Evolutionary conservation across 768 basidiomycete genomes (phyloP).

Genomic region (Candolleomyces efflorescens): DNA sequence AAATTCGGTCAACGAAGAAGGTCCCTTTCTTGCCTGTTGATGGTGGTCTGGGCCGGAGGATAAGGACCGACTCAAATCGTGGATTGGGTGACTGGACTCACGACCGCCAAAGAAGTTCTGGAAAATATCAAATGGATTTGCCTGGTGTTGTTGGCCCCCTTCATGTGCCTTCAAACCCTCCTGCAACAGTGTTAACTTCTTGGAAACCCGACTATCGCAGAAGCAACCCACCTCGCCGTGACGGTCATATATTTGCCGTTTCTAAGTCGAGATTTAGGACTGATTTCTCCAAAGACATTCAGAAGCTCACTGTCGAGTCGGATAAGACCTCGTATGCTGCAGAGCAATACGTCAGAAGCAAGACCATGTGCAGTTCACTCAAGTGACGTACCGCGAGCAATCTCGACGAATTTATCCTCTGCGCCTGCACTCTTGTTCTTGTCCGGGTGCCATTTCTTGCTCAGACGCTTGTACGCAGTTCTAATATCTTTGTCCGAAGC

Average conservation of each 20-base stretch:
- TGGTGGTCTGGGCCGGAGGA: conserved; percentile 33
- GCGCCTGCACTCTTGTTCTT: conserved; percentile 87
- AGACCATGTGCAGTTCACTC: not conserved
- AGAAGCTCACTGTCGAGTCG: conserved; percentile 59
- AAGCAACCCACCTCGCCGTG: conserved; percentile 69
- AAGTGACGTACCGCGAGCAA: conserved; percentile 69
- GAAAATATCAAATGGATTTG: conserved; percentile 95
- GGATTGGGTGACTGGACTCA: conserved; percentile 29
- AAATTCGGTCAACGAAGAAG: conserved; percentile 73
- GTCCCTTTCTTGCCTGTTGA: conserved; percentile 71
- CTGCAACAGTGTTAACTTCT: conserved; percentile 26
- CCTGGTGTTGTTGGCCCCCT: conserved; percentile 71
- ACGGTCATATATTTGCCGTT: conserved; percentile 90
- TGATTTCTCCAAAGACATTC: not conserved
- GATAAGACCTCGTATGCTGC: conserved; percentile 94
- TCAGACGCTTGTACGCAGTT: conserved; percentile 87
- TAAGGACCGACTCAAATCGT: not conserved
- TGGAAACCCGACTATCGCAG: not conserved
- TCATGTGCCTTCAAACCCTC: conserved; percentile 92
- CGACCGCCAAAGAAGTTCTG: conserved; percentile 87
- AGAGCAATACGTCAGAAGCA: conserved; percentile 2
- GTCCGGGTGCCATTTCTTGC: conserved; percentile 90
- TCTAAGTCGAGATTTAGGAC: conserved; percentile 40
- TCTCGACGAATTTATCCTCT: conserved; percentile 84
- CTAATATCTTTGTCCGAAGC: conserved; percentile 88